Evolutionary conservation across 345 rosid genomes (phyloP).

Genomic region (Syzygium grande): DNA sequence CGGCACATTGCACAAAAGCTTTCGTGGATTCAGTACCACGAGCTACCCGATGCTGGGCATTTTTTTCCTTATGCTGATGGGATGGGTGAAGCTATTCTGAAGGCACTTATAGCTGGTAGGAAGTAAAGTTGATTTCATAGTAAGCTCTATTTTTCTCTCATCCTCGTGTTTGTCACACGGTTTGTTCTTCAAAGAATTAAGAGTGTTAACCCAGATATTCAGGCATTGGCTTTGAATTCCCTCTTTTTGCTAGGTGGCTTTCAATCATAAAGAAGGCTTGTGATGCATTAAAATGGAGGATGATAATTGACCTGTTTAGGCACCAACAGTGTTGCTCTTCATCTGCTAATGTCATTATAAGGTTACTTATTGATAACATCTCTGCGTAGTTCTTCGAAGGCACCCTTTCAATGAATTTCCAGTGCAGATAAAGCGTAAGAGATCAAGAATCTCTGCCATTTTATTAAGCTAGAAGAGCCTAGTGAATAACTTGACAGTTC

Average conservation of each 20-base stretch:
- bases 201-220: not conserved
- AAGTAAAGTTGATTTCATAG: not conserved
- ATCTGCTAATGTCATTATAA: not conserved
- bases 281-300: not conserved
- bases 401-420: not conserved
- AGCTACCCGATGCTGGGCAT: conserved; percentile 53
- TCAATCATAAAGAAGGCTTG: not conserved
- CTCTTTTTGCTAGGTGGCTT: not conserved
- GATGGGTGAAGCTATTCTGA: conserved; percentile 34
- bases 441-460: not conserved
- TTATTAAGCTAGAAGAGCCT: not conserved
- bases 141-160: not conserved
- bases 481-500: not conserved
- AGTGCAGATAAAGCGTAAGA: not conserved
- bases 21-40: conserved; percentile 55
- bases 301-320: not conserved
- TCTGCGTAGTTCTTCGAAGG: not conserved
- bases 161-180: not conserved
- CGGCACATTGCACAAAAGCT: conserved; percentile 27
- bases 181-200: not conserved
- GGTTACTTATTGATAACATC: not conserved
- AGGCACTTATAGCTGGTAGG: conserved; percentile 25
- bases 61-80: conserved; percentile 35
- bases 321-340: not conserved
- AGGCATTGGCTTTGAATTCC: not conserved